Percentiles rank a stretch among this genome's conserved stretches.
These are phyloP conservation scores for Paraconiothyrium sp. DNA, from an alignment of 2,329 filamentous ascomycete species.

Conservation along the genomic window DNA sequence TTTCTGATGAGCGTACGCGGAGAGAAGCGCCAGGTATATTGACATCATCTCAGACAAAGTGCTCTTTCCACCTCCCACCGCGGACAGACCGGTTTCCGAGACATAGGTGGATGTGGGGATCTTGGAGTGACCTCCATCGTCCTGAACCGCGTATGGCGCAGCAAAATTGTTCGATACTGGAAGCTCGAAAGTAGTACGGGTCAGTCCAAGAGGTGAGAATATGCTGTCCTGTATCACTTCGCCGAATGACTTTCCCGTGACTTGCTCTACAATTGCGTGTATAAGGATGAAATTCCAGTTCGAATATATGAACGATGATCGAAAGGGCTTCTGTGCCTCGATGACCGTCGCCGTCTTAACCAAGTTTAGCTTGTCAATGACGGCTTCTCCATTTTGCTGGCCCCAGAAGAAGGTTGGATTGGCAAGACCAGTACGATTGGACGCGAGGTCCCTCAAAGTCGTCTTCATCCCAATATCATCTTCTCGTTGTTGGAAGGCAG, in stretches of 20 bases:
- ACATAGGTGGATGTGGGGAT: conserved; percentile 11
- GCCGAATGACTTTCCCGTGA: conserved; percentile 18
- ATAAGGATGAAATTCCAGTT: conserved; percentile 26
- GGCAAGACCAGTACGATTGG: conserved; percentile 21
- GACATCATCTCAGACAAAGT: conserved; percentile 17
- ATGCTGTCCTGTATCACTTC: conserved; percentile 15
- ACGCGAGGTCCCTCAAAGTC: conserved; percentile 22
- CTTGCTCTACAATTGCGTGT: conserved; percentile 9
- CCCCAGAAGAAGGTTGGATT: conserved; percentile 16
- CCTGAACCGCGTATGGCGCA: conserved; percentile 13
- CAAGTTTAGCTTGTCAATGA: conserved; percentile 17
- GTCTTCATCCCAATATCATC: conserved; percentile 22
- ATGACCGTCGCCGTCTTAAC: neutral
- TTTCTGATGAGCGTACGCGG: conserved; percentile 20
- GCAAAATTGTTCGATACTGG: conserved; percentile 15
- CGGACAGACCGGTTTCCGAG: conserved; percentile 12
- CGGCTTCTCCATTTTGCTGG: conserved; percentile 18
- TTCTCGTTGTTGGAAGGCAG: conserved; percentile 15
- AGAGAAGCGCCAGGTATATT: conserved; percentile 19
- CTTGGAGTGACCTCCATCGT: conserved; percentile 14
- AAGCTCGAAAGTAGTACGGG: conserved; percentile 16
- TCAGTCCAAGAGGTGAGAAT: conserved; percentile 21
- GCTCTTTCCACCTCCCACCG: conserved; percentile 16
- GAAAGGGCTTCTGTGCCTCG: conserved; percentile 16
- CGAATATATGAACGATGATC: conserved; percentile 21